Evolutionary conservation across 2,329 filamentous ascomycete species (phyloP).

Genomic region (Aspergillus chevalieri): DNA sequence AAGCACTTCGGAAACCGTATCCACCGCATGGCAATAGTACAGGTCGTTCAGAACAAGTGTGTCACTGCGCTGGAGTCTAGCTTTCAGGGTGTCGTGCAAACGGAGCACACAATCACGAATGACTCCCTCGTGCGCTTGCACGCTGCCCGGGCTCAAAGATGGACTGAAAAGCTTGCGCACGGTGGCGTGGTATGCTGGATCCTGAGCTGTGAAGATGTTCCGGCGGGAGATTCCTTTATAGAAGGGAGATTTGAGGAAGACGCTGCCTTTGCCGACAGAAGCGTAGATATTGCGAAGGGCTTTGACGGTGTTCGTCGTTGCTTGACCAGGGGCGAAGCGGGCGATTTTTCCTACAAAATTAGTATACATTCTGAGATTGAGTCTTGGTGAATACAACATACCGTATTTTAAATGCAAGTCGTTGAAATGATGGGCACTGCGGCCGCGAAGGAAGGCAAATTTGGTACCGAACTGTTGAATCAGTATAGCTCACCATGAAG

Average conservation of each 20-base stretch:
- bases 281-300: constrained; percentile 20
- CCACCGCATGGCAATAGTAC: constrained; percentile 19
- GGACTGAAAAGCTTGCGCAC: constrained; percentile 20
- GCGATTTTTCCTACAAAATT: constrained; percentile 12
- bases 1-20: constrained; percentile 20
- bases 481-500: not conserved
- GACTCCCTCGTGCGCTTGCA: constrained; percentile 16
- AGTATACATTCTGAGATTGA: not conserved
- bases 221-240: constrained; percentile 19
- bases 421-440: constrained; percentile 15
- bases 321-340: constrained; percentile 18
- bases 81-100: constrained; percentile 13
- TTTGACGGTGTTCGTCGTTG: constrained; percentile 20
- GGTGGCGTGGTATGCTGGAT: constrained; percentile 17
- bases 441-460: constrained; percentile 13
- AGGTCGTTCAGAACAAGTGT: constrained; percentile 15
- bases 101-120: constrained; percentile 16
- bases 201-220: constrained; percentile 20
- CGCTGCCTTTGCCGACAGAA: constrained; percentile 11
- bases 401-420: constrained; percentile 15
- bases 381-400: not conserved
- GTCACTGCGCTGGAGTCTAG: constrained; percentile 3
- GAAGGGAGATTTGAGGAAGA: constrained; percentile 19
- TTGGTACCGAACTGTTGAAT: constrained; percentile 14
- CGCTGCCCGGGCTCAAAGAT: constrained; percentile 16